These are phyloP conservation scores for Grosmannia huntii DNA, from an alignment of 2,329 filamentous ascomycete species.

Conservation along the genomic window DNA sequence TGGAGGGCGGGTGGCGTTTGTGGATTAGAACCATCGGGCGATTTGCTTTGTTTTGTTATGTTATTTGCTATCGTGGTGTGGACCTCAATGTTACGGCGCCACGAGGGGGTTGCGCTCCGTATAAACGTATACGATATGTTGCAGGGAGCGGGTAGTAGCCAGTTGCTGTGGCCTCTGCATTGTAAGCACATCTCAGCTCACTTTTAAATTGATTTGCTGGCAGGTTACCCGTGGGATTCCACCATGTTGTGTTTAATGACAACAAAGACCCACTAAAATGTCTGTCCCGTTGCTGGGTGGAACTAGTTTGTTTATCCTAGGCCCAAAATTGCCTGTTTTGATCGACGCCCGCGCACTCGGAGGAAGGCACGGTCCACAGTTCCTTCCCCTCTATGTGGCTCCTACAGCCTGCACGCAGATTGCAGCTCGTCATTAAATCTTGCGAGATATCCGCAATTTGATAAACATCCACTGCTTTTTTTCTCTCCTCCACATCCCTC, in stretches of 20 bases:
- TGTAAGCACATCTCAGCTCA: neutral
- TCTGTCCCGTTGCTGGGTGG: constrained; percentile 7
- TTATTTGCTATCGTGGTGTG: neutral
- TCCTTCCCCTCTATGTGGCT: neutral
- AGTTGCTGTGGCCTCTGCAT: neutral
- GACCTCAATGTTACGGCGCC: neutral
- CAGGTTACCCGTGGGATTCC: neutral
- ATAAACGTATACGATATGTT: neutral
- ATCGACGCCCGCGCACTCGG: constrained; percentile 2
- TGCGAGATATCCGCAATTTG: constrained; percentile 5
- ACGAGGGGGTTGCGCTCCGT: no score
- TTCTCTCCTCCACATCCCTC: neutral
- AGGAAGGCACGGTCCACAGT: constrained; percentile 3
- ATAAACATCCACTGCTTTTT: neutral
- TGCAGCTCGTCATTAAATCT: neutral
- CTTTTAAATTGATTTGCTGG: neutral
- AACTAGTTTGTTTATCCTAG: constrained; percentile 8
- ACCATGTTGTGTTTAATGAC: neutral
- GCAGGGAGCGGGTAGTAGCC: neutral
- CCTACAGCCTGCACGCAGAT: neutral
- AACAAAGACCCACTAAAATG: neutral
- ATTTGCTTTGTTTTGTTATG: neutral
- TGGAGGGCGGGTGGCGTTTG: neutral
- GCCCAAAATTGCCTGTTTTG: constrained; percentile 10
- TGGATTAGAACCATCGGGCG: neutral